Percentiles rank a stretch among this genome's conserved stretches.
These are phyloP conservation scores for Rhodotorula sp. DNA, from an alignment of 1,284 basidiomycete species.

Conservation along the genomic window DNA sequence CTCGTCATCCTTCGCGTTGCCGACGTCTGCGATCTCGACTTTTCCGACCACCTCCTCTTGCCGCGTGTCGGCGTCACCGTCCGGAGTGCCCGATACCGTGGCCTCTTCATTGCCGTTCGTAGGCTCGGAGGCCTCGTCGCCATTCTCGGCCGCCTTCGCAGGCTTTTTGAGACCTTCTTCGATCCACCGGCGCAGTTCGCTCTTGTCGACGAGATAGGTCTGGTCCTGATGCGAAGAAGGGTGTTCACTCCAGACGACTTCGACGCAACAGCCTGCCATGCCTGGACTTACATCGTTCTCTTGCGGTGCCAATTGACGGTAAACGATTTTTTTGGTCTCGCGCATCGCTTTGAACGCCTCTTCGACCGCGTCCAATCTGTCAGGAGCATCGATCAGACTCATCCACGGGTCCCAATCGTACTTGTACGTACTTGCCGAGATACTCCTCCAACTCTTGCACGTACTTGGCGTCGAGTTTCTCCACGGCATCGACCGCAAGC, in stretches of 20 bases:
- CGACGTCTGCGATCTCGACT: background rate
- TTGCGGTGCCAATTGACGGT: conserved; percentile 61
- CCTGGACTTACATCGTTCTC: conserved; percentile 56
- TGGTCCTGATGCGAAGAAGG: conserved; percentile 51
- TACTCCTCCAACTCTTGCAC: conserved; percentile 59
- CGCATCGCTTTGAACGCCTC: conserved; percentile 57
- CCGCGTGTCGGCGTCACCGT: background rate
- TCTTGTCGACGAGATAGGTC: conserved; percentile 60
- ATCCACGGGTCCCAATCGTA: background rate
- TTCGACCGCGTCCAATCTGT: conserved; percentile 20
- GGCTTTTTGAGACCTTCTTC: conserved; percentile 28
- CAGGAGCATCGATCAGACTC: background rate
- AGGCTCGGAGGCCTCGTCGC: background rate
- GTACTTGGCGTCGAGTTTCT: conserved; percentile 60
- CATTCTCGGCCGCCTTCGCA: conserved; percentile 7
- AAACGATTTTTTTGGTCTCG: conserved; percentile 61
- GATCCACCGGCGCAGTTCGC: conserved; percentile 64
- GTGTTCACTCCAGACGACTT: conserved; percentile 16
- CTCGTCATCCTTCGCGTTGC: background rate
- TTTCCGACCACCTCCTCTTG: background rate
- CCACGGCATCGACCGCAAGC: conserved; percentile 58
- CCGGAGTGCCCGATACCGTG: background rate
- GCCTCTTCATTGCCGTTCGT: background rate
- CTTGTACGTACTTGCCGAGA: conserved; percentile 50
- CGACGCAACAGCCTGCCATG: background rate